Conservation (phyloP, 179 eudicot species). For the Actinidia polygama region DNA sequence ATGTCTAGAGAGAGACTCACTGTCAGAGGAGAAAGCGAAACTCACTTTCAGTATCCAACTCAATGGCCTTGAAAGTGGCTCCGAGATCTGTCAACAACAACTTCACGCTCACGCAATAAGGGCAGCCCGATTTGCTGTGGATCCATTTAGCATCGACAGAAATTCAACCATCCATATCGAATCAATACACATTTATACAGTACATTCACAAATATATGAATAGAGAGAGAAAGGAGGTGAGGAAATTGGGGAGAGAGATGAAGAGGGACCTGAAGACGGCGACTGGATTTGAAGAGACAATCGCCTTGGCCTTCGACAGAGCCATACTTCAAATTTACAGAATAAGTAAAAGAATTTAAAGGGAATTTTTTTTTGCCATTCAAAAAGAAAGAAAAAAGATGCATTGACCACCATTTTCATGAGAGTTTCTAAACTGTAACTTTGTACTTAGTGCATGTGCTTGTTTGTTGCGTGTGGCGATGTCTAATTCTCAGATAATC, state of each 20-base stretch:
- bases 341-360: too few species aligned
- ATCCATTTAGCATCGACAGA: background rate
- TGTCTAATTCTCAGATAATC: too few species aligned
- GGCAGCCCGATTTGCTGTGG: slow-evolving; percentile 74
- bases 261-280: slow-evolving; percentile 73
- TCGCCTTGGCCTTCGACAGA: slow-evolving; percentile 61
- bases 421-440: too few species aligned
- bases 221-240: background rate
- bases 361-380: too few species aligned
- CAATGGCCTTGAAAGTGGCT: slow-evolving; percentile 71
- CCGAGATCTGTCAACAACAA: slow-evolving; percentile 57
- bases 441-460: too few species aligned
- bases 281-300: slow-evolving; percentile 62
- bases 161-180: background rate
- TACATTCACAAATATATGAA: background rate
- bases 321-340: slow-evolving; percentile 41
- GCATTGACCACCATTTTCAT: too few species aligned
- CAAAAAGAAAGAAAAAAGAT: too few species aligned
- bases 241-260: background rate
- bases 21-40: slow-evolving; percentile 19
- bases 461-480: too few species aligned
- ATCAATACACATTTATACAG: background rate
- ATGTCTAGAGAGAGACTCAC: too few species aligned
- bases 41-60: slow-evolving; percentile 78
- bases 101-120: slow-evolving; percentile 78